Evolutionary conservation across 139 green algal genomes (phyloP).

Genomic region (Tetradesmus lagerheimii): DNA sequence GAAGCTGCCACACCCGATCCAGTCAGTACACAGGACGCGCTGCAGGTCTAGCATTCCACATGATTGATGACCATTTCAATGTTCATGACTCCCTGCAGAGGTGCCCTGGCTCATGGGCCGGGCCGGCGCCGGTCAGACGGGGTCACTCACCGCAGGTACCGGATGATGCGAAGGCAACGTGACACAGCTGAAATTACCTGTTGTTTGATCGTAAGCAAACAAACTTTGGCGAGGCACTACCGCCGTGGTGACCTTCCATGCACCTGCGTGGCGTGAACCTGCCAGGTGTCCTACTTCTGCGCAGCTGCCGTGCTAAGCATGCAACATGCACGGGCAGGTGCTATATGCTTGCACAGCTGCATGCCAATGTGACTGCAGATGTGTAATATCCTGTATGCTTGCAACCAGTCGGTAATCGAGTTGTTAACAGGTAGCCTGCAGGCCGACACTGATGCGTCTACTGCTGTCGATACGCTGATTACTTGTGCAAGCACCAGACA

Average conservation of each 20-base stretch:
- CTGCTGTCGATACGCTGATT: no score
- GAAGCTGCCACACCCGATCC: not conserved
- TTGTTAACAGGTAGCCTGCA: no score
- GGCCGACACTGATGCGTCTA: no score
- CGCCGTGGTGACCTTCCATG: not conserved
- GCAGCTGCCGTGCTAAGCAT: not conserved
- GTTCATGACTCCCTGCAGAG: not conserved
- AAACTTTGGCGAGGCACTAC: no score
- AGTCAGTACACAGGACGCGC: not conserved
- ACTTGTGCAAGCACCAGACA: no score
- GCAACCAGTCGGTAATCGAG: no score
- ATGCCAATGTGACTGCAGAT: no score
- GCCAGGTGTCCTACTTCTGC: not conserved
- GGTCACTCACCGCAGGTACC: not conserved
- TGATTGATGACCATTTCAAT: no score
- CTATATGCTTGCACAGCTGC: not conserved
- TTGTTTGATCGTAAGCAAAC: no score
- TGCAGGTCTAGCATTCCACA: no score
- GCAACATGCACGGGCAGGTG: not conserved
- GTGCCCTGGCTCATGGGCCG: not conserved
- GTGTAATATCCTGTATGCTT: no score
- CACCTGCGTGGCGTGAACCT: not conserved
- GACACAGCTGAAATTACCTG: no score
- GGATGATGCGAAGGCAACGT: not conserved
- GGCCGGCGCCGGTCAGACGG: not conserved